These are phyloP conservation scores for Telopea speciosissima DNA, from an alignment of 177 flowering plant genomes.

Conservation along the genomic window DNA sequence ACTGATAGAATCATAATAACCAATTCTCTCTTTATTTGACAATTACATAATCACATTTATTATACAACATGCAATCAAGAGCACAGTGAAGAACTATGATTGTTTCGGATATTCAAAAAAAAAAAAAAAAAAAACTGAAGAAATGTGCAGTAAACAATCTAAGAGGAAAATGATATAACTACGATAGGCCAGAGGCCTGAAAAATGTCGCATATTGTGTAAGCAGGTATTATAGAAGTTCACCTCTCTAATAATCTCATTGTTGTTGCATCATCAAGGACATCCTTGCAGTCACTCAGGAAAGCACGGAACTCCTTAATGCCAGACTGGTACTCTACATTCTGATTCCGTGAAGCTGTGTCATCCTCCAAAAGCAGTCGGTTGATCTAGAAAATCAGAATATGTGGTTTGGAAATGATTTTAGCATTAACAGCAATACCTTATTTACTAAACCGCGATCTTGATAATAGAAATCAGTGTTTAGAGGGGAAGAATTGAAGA, in stretches of 20 bases:
- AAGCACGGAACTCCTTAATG: conserved; percentile 85
- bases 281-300: conserved; percentile 90
- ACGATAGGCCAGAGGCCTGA: too few relatives aligned
- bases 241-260: conserved; percentile 93
- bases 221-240: conserved; percentile 6
- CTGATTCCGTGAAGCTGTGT: conserved; percentile 42
- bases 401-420: neutral
- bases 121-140: neutral
- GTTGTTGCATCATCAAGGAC: conserved; percentile 98
- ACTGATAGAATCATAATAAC: too few relatives aligned
- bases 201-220: neutral
- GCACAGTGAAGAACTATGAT: neutral
- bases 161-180: too few relatives aligned
- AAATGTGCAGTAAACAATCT: too few relatives aligned
- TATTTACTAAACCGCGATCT: neutral
- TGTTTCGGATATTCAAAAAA: neutral
- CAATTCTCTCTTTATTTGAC: too few relatives aligned
- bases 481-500: neutral
- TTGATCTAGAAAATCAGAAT: conserved; percentile 54
- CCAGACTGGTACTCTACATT: conserved; percentile 74
- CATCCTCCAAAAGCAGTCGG: conserved; percentile 90
- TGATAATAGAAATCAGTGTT: neutral
- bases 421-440: neutral
- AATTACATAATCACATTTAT: too few relatives aligned
- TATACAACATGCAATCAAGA: too few relatives aligned